A percentile compares a stretch with the other conserved stretches of the same genome.
Conservation (phyloP, 805 yeast species). For the Nakazawaea ambrosiae region DNA sequence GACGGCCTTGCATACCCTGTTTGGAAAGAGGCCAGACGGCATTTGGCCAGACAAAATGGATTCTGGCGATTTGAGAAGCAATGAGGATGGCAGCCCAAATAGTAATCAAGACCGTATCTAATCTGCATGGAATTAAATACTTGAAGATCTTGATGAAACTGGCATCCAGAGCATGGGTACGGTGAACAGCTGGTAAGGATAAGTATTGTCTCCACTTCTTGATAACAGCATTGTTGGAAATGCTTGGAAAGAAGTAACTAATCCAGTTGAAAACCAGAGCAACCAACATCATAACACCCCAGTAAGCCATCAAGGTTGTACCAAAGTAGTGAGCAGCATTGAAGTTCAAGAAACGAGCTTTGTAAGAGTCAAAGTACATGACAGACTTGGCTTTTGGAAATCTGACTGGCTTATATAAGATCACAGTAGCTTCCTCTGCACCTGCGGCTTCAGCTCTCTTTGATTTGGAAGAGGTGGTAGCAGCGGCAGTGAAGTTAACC, state of each 20-base stretch:
- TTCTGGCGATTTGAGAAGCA: constrained; percentile 22
- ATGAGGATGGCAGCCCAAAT: constrained; percentile 15
- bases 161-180: background rate
- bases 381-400: background rate
- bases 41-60: constrained; percentile 8
- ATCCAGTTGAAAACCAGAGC: constrained; percentile 37
- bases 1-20: constrained; percentile 22
- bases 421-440: constrained; percentile 20
- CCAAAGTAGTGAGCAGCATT: constrained; percentile 40
- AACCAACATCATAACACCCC: constrained; percentile 37
- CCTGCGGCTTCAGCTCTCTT: constrained; percentile 22
- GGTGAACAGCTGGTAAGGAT: constrained; percentile 14
- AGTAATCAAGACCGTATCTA: constrained; percentile 37
- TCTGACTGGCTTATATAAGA: constrained; percentile 29
- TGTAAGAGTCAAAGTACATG: constrained; percentile 17
- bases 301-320: constrained; percentile 38
- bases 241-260: constrained; percentile 29
- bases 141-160: constrained; percentile 6
- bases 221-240: constrained; percentile 12
- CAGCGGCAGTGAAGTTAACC: constrained; percentile 22
- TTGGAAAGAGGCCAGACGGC: constrained; percentile 3
- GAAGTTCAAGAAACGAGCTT: constrained; percentile 26
- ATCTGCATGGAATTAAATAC: constrained; percentile 42
- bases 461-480: constrained; percentile 29
- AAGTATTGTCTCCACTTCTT: constrained; percentile 21